Base-by-base conservation (phyloP, 75 land plant species). In the Azolla pinnata region DNA sequence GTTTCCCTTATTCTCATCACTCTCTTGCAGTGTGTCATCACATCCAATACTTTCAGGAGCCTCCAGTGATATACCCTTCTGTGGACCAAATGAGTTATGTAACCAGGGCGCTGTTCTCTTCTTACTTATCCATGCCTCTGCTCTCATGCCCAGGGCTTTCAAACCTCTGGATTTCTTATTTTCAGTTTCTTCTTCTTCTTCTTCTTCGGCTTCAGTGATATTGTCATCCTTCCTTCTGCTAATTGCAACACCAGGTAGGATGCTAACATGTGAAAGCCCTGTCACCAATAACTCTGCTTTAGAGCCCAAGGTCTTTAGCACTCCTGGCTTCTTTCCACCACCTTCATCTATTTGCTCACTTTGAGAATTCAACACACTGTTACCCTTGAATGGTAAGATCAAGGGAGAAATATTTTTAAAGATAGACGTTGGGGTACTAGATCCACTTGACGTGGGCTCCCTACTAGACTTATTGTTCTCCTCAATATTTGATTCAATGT, bases 271-370 rank as follows among this genome's bases (percentile, higher is more conserved):
- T 1, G 56, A 31, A 23, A 63, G 14, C 7, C 31, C 35, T 0
- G 44, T 28, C 9, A 33, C 29, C 84, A 77, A 88, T 23, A 75
- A 79, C 35, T 88, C 92, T 31, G 88, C 88, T 48, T 88, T 88
- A 23, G 83, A 70, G 28, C 78, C 61, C 19, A 87, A 56, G 17
- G 67, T 31, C n/a, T 47, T 61, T 17, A 79, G 68, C 47, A 74
- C 78, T 33, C 67, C 78, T 23, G 82, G 73, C 60, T 61, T 32
- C 48, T 67, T 81, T 5, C 74, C 82, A 26, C 78, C 78, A 61
- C 59, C 57, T 50, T 75, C 82, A 54, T 81, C 88, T 44, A 52
- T 62, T 59, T 70, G 67, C n/a, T 60, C 76, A 59, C 35, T 58
- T 1, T 21, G 35, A 2, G 54, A 52, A 4, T 52, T 29, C 9